Base-by-base conservation (phyloP, 2,329 filamentous ascomycete genomes). In the Claviceps arundinis region DNA sequence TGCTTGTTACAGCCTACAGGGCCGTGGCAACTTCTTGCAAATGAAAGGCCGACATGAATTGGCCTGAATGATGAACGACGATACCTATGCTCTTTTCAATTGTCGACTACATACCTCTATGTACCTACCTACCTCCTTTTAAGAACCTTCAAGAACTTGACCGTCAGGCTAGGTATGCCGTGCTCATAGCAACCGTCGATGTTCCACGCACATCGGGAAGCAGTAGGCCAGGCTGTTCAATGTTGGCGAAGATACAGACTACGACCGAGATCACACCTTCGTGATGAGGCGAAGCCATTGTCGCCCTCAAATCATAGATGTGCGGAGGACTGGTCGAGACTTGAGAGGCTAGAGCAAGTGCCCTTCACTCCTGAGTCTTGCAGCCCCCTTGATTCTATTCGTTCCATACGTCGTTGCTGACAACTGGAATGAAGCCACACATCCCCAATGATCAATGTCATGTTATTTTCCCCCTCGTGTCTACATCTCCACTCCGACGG, bases 371-470 rank as follows among this genome's bases (percentile, higher is more conserved):
- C 47, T 46, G 53, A 46, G 24, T 47, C 38, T 42, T 46, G 53
- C 22, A n/a, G 43, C 34, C 17, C 13, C 26, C 26, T 11, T 30
- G 9, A 30, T 11, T 9, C 8, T 4, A 30, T 30, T 30, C 8
- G 8, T 50, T 43, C 51, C 50, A 56, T 53, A 46, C 52, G 53
- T 51, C 37, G 47, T 17, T 43, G 51, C 47, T 24, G 16, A 50
- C 41, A 48, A 37, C 42, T 57, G 56, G 56, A 58, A 58, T 57
- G 55, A 37, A 11, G 47, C 47, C 34, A 22, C 26, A 24, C n/a
- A 30, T 47, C 38, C 26, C 22, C 42, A 17, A 44, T 24, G 42
- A 44, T 44, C 19, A 19, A 5, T 14, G 26, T 30, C 26, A 30
- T 30, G 13, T 51, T 19, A 26, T 34, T 37, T 45, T 34, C 13